Evolutionary conservation across 352 stramenopile species (phyloP).

Genomic region (Pythium grandisporangium): DNA sequence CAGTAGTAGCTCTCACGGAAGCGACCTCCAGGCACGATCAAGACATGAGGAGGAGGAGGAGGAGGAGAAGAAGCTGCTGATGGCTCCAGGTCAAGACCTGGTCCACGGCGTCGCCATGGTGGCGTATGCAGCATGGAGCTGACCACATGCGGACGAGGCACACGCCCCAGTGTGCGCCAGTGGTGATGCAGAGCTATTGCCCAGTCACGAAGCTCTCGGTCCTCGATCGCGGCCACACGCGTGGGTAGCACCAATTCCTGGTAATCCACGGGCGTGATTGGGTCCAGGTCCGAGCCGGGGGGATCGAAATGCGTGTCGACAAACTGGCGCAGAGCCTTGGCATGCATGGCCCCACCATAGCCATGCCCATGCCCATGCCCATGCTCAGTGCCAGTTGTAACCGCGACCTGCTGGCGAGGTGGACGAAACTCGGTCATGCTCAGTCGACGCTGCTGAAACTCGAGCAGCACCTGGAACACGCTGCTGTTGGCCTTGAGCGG

Average conservation of each 20-base stretch:
- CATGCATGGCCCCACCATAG: no score
- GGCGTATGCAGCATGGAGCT: constrained; percentile 51
- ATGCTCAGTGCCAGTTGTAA: no score
- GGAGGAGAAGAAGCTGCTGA: no score
- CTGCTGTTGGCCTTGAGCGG: constrained; percentile 78
- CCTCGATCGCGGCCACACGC: constrained; percentile 39
- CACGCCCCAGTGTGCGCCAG: constrained; percentile 62
- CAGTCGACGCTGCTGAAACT: constrained; percentile 49
- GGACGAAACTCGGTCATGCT: constrained; percentile 41
- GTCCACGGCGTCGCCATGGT: constrained; percentile 23
- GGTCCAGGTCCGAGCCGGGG: constrained; percentile 62
- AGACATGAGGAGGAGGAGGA: no score
- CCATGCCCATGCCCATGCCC: no score
- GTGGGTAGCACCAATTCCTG: constrained; percentile 37
- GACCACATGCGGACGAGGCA: constrained; percentile 36
- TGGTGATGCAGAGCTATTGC: constrained; percentile 59
- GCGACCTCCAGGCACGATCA: constrained; percentile 85
- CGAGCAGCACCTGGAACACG: constrained; percentile 54
- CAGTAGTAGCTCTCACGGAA: constrained; percentile 92
- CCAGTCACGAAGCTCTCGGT: constrained; percentile 49
- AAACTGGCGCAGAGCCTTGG: constrained; percentile 44
- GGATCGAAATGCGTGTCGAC: constrained; percentile 77
- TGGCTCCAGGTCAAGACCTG: no score
- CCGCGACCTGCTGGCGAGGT: not conserved
- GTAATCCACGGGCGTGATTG: constrained; percentile 65